phyloP scores from a whole-genome alignment of 345 rosid genomes.

The Kernera saxatilis region DNA sequence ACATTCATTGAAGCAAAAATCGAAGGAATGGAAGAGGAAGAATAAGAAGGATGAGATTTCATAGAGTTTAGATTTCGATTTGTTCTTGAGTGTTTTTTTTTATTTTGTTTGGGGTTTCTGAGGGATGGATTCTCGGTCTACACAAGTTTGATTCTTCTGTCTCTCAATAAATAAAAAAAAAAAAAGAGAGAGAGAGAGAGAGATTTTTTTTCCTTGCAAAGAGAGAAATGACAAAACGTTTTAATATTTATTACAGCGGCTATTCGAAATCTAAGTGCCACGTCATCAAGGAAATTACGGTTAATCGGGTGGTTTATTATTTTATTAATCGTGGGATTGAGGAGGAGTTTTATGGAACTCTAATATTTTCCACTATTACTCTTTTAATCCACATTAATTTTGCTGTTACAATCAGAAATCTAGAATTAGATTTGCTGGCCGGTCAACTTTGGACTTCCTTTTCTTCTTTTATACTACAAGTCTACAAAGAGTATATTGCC shows the following conservation, averaged over 20 bases:
- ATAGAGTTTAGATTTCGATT: constrained; percentile 33
- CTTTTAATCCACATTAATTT: background rate
- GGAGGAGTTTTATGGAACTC: background rate
- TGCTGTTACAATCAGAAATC: no score
- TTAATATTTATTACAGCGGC: constrained; percentile 23
- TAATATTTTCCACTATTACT: background rate
- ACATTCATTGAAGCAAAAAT: constrained; percentile 32
- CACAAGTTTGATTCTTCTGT: constrained; percentile 27
- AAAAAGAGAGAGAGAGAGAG: background rate
- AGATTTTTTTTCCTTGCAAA: background rate
- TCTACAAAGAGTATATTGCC: background rate
- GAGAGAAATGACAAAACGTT: constrained; percentile 13
- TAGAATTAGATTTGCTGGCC: no score
- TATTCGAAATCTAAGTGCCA: constrained; percentile 15
- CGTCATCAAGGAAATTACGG: constrained; percentile 10
- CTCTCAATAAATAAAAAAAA: background rate
- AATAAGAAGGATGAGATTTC: constrained; percentile 1
- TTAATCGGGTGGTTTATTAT: constrained; percentile 10
- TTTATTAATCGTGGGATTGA: constrained; percentile 24
- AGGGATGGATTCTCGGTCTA: constrained; percentile 19
- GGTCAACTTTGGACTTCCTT: no score
- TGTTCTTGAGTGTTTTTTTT: constrained; percentile 11
- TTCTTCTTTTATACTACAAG: no score
- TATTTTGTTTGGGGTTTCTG: constrained; percentile 3
- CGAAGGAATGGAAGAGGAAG: background rate